Percentiles rank a stretch among this genome's conserved stretches.
These are phyloP conservation scores for Entoloma clypeatum DNA, from an alignment of 1,284 basidiomycete species.

Conservation along the genomic window DNA sequence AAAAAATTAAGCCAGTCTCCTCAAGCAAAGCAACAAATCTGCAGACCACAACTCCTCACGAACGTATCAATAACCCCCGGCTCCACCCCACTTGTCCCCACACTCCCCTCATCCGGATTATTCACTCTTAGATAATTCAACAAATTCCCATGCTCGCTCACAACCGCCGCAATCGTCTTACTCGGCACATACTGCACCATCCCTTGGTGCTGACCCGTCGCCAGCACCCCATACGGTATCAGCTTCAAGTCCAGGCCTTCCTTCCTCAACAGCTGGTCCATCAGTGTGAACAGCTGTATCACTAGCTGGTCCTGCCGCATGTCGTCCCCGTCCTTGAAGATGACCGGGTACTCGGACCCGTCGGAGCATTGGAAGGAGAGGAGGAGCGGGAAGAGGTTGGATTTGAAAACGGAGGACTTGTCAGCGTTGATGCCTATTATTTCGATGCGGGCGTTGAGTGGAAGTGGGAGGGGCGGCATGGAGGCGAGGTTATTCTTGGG, in stretches of 20 bases:
- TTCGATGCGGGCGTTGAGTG: conserved; percentile 81
- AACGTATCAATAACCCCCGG: conserved; percentile 94
- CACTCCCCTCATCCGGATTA: conserved; percentile 88
- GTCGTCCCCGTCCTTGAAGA: conserved; percentile 99
- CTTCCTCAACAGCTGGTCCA: conserved; percentile 91
- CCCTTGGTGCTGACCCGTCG: conserved; percentile 89
- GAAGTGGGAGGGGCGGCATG: conserved; percentile 80
- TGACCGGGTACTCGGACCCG: conserved; percentile 83
- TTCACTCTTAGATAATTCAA: conserved; percentile 85
- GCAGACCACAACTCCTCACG: conserved; percentile 92
- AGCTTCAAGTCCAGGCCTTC: conserved; percentile 95
- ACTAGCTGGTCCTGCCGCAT: conserved; percentile 97
- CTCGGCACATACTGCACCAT: conserved; percentile 97
- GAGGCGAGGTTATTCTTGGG: conserved; percentile 76
- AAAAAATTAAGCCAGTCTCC: neutral
- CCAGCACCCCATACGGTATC: conserved; percentile 91
- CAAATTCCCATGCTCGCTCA: conserved; percentile 89
- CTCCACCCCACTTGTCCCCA: conserved; percentile 91
- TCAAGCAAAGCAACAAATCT: conserved; percentile 2
- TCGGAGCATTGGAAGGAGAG: conserved; percentile 84
- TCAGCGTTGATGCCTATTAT: conserved; percentile 87
- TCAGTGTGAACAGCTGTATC: conserved; percentile 94
- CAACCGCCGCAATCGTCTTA: conserved; percentile 91
- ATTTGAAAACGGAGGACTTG: conserved; percentile 96
- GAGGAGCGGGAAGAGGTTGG: conserved; percentile 89